Evolutionary conservation across 2,329 filamentous ascomycete species (phyloP), one percentile per base, ranked within the genome.

Genomic region (Colletotrichum viniferum): DNA sequence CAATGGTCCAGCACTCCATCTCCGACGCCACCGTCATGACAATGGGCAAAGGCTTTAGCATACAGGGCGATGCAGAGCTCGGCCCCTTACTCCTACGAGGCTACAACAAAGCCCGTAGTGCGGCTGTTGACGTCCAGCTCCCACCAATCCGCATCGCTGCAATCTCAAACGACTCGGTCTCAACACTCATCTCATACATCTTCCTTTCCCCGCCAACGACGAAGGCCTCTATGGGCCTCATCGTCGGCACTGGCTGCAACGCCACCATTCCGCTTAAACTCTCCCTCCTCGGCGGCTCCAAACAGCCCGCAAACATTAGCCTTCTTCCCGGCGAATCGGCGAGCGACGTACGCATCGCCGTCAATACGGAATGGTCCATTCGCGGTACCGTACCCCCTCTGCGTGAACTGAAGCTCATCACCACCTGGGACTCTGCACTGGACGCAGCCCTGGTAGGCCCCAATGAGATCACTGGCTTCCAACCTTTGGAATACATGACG

Each of bases 291-390:
- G 91, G 94, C 76, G 86, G 89, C 10, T 89, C 87, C 71, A 96
- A 96, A 81, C 84, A 87, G 79, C 91, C 85, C 66, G 84, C 79
- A 77, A 87, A 84, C 56, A 84, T 91, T 61, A 86, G 86, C 75
- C 83, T 88, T 8, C 84, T 91, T 43, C 87, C 87, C 18, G 88
- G 85, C 10, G 85, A 87, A 77, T 78, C 77, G 26, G 78, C 87
- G 2, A 84, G 87, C 14, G 88, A 93, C 8, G 86, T 90, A n/a
- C 92, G 91, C 78, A 92, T 96, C 16, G 91, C 95, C 6, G 92
- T 96, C 77, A 96, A 96, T 81, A 96, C 95, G 0, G 95, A 97
- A 84, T 96, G 94, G 93, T 94, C 93, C 67, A 95, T 97, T 79
- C 93, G 92, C 30, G 94, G 94, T 8, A 92, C 94, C 3, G 92